Conservation (phyloP, 306 rosid genomes). For the Macrotyloma uniflorum region DNA sequence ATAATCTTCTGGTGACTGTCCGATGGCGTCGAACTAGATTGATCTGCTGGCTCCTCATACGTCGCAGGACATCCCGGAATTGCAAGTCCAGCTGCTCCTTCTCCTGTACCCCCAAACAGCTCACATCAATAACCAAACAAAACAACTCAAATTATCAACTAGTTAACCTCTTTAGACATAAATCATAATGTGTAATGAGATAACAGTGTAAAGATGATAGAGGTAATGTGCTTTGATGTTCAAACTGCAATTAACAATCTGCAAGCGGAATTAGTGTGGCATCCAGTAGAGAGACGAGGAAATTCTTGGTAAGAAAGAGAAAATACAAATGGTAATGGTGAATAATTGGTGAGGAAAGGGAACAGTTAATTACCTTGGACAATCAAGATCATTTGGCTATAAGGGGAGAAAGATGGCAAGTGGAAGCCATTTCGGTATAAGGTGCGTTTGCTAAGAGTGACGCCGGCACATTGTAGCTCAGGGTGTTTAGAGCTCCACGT, state of each 20-base stretch:
- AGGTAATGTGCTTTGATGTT: too few relatives aligned
- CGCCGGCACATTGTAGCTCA: constrained; percentile 39
- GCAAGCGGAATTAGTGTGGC: too few relatives aligned
- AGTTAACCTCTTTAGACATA: not conserved
- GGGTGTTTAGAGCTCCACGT: constrained; percentile 39
- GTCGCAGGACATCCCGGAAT: constrained; percentile 37
- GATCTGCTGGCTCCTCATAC: constrained; percentile 11
- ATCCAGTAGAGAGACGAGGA: too few relatives aligned
- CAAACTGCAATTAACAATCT: too few relatives aligned
- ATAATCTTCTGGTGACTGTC: constrained; percentile 47
- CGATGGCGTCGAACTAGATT: not conserved
- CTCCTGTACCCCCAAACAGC: constrained; percentile 9
- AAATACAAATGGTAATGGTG: too few relatives aligned
- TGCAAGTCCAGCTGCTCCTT: constrained; percentile 25
- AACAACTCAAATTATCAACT: not conserved
- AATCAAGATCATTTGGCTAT: constrained; percentile 23
- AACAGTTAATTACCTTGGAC: constrained; percentile 21
- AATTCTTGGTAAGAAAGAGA: too few relatives aligned
- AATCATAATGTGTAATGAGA: too few relatives aligned
- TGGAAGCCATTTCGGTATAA: constrained; percentile 31
- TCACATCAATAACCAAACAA: not conserved
- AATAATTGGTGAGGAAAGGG: not conserved
- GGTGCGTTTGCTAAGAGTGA: constrained; percentile 35
- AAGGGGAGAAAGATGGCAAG: constrained; percentile 38
- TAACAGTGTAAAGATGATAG: too few relatives aligned